Percentiles rank a stretch among this genome's conserved stretches.
phyloP scores from a whole-genome alignment of 1,139 yeast species.

The Chernovozyma aurita region DNA sequence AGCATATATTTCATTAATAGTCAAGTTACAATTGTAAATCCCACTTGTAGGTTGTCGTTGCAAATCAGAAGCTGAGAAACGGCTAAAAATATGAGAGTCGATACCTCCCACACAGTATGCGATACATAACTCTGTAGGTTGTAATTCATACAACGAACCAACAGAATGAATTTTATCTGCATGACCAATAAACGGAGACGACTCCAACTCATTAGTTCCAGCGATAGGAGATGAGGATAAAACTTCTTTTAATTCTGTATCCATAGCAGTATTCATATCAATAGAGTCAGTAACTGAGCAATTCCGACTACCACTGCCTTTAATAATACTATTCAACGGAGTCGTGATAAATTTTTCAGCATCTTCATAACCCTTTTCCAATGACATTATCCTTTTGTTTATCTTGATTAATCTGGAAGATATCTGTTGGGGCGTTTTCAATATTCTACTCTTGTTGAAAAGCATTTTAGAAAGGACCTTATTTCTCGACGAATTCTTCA shows the following conservation, averaged over 20 bases:
- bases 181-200: conserved; percentile 13
- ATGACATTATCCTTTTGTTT: conserved; percentile 12
- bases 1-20: background rate
- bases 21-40: background rate
- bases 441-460: conserved; percentile 32
- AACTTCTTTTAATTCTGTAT: conserved; percentile 22
- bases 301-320: background rate
- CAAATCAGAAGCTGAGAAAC: background rate
- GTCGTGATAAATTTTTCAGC: conserved; percentile 21
- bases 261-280: conserved; percentile 14
- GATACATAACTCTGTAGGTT: conserved; percentile 11
- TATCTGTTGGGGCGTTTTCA: conserved; percentile 34
- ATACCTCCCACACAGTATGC: conserved; percentile 7
- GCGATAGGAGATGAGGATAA: conserved; percentile 21
- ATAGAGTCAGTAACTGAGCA: background rate
- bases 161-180: conserved; percentile 11
- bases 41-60: background rate
- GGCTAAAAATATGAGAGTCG: conserved; percentile 12
- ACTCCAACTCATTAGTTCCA: conserved; percentile 1
- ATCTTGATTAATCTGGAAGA: conserved; percentile 18
- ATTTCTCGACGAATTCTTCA: conserved; percentile 36
- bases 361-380: conserved; percentile 10
- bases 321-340: conserved; percentile 22
- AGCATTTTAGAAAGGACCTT: conserved; percentile 41
- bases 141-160: conserved; percentile 6